A percentile compares a stretch with the other conserved stretches of the same genome.
Conservation (phyloP, 2,329 filamentous ascomycete species). For the Fusarium albidum region DNA sequence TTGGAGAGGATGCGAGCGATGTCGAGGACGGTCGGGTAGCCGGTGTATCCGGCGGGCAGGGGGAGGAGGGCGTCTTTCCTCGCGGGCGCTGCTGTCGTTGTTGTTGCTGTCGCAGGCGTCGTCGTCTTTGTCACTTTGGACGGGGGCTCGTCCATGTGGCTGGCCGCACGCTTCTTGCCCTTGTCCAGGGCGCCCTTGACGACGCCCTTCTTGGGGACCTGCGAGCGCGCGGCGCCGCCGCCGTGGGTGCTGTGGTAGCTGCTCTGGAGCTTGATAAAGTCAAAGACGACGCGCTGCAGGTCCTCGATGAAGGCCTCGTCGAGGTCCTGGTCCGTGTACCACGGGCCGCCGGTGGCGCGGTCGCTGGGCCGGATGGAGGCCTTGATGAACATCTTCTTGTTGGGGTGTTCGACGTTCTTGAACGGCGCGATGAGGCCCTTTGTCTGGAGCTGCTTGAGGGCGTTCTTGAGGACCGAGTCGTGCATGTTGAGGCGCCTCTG, state of each 20-base stretch:
- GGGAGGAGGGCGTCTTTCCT: constrained; percentile 56
- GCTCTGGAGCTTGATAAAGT: constrained; percentile 75
- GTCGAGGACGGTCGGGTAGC: constrained; percentile 81
- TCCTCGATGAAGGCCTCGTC: constrained; percentile 88
- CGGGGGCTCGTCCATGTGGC: constrained; percentile 46
- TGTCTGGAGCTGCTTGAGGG: constrained; percentile 82
- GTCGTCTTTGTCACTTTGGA: constrained; percentile 42
- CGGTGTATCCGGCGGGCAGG: constrained; percentile 71
- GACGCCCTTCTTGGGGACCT: constrained; percentile 64
- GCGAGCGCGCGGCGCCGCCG: constrained; percentile 45
- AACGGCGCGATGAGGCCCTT: constrained; percentile 87
- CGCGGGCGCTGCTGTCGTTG: constrained; percentile 22
- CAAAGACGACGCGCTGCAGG: constrained; percentile 76
- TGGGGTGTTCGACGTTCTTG: constrained; percentile 89
- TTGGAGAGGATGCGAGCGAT: constrained; percentile 79
- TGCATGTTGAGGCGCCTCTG: constrained; percentile 83
- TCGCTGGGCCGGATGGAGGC: constrained; percentile 84
- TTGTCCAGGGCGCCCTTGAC: constrained; percentile 57
- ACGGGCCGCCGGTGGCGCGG: constrained; percentile 90
- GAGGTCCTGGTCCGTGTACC: constrained; percentile 91
- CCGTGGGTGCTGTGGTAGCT: constrained; percentile 65
- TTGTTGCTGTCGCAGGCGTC: constrained; percentile 25
- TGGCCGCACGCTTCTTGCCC: constrained; percentile 61
- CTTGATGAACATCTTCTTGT: constrained; percentile 96
- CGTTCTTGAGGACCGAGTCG: constrained; percentile 81